These are phyloP conservation scores for Hypoxylon subgilvum DNA, from an alignment of 495 filamentous ascomycete species.

Conservation along the genomic window DNA sequence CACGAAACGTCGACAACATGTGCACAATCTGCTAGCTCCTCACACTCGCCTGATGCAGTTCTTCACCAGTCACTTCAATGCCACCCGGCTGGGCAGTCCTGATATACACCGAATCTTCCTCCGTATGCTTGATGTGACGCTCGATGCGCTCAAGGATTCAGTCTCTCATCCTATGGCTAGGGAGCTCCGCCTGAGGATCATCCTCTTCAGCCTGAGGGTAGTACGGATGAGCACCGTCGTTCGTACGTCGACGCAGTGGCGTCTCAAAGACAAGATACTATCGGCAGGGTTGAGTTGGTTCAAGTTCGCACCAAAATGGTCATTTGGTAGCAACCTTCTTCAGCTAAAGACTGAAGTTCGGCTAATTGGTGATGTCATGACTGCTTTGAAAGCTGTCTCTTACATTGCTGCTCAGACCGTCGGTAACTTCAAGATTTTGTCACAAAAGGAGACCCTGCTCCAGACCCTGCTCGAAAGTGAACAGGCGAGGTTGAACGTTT, in stretches of 20 bases:
- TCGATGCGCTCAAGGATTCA: conserved; percentile 71
- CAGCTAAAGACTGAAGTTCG: conserved; percentile 92
- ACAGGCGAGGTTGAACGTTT: conserved; percentile 79
- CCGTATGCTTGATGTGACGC: conserved; percentile 75
- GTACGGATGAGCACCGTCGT: conserved; percentile 71
- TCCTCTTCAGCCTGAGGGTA: conserved; percentile 80
- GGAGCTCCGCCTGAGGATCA: conserved; percentile 86
- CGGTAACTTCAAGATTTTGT: conserved; percentile 67
- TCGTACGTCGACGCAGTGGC: conserved; percentile 65
- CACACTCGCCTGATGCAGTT: conserved; percentile 88
- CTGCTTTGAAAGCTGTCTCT: conserved; percentile 62
- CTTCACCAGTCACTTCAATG: conserved; percentile 90
- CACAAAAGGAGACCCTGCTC: conserved; percentile 81
- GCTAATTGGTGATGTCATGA: conserved; percentile 76
- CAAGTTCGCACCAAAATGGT: conserved; percentile 81
- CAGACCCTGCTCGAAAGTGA: conserved; percentile 83
- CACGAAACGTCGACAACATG: conserved; percentile 72
- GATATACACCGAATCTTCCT: conserved; percentile 81
- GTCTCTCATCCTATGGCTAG: conserved; percentile 83
- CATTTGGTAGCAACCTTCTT: conserved; percentile 89
- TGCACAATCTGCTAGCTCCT: conserved; percentile 80
- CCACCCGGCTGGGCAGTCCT: conserved; percentile 77
- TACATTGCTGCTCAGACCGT: conserved; percentile 61
- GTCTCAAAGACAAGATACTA: conserved; percentile 84
- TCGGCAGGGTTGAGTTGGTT: conserved; percentile 91